A percentile compares a stretch with the other conserved stretches of the same genome.
These are phyloP conservation scores for Ceratocystis harringtonii DNA, from an alignment of 2,329 filamentous ascomycete genomes.

Conservation along the genomic window DNA sequence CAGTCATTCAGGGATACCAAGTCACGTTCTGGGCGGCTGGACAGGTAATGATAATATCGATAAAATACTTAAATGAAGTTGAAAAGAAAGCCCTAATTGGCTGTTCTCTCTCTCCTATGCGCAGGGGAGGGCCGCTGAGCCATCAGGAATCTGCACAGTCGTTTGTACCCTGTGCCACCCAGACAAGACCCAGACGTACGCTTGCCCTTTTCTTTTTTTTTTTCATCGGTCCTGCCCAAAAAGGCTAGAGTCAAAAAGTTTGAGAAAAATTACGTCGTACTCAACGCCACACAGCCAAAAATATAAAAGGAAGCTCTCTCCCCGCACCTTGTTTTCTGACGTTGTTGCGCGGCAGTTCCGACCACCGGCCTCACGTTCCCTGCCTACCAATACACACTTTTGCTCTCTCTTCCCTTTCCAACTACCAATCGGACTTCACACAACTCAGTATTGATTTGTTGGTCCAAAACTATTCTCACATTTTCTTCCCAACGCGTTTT, in stretches of 20 bases:
- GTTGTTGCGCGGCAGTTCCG: slow-evolving; percentile 16
- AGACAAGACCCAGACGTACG: background rate
- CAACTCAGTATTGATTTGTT: background rate
- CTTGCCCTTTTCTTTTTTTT: background rate
- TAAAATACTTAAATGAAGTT: slow-evolving; percentile 1
- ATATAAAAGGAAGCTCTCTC: slow-evolving; percentile 16
- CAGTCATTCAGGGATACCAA: background rate
- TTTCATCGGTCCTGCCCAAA: background rate
- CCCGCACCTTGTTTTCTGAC: slow-evolving; percentile 11
- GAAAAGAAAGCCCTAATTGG: slow-evolving; percentile 9
- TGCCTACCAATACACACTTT: background rate
- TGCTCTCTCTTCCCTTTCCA: slow-evolving; percentile 7
- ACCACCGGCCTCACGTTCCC: slow-evolving; percentile 15
- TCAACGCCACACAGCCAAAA: slow-evolving; percentile 17
- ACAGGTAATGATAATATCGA: background rate
- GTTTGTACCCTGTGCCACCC: background rate
- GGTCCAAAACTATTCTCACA: background rate
- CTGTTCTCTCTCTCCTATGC: background rate
- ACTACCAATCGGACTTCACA: slow-evolving; percentile 1
- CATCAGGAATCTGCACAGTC: background rate
- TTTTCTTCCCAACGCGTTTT: background rate
- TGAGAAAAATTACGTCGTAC: slow-evolving; percentile 10
- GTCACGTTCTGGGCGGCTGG: background rate
- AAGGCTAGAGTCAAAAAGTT: background rate
- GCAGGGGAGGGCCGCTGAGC: background rate